Evolutionary conservation across 2,329 filamentous ascomycete species (phyloP).

Genomic region (Elsinoe australis): DNA sequence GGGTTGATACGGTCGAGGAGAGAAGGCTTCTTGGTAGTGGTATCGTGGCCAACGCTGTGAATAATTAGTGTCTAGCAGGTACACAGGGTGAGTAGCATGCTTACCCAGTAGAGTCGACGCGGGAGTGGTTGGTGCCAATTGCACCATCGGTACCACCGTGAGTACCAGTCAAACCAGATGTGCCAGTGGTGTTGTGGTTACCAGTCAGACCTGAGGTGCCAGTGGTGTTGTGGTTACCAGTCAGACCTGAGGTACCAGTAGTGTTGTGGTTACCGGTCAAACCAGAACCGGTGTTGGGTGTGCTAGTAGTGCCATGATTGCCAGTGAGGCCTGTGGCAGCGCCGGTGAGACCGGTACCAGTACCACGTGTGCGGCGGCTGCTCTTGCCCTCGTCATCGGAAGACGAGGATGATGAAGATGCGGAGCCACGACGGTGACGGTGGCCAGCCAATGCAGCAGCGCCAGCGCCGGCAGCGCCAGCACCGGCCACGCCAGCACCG

Average conservation of each 20-base stretch:
- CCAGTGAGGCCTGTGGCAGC: background rate
- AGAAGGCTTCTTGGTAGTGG: slow-evolving; percentile 37
- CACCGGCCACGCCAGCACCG: slow-evolving; percentile 1
- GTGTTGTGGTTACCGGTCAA: slow-evolving; percentile 4
- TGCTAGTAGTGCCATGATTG: slow-evolving; percentile 13
- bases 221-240: slow-evolving; percentile 11
- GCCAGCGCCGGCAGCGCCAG: background rate
- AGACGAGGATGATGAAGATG: too few species aligned
- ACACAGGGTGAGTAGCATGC: too few species aligned
- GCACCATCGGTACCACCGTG: background rate
- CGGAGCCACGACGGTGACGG: too few species aligned
- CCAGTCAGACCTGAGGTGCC: slow-evolving; percentile 21
- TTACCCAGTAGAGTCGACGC: too few species aligned
- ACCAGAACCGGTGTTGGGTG: slow-evolving; percentile 16
- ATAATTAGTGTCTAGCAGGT: too few species aligned
- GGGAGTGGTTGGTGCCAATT: background rate
- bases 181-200: slow-evolving; percentile 3
- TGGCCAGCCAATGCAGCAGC: too few species aligned
- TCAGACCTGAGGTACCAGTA: slow-evolving; percentile 14
- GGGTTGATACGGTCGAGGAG: slow-evolving; percentile 51
- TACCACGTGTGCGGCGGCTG: slow-evolving; percentile 3
- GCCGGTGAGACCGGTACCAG: slow-evolving; percentile 3
- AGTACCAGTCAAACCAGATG: slow-evolving; percentile 2
- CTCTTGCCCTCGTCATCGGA: too few species aligned
- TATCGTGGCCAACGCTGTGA: too few species aligned